Conservation (phyloP, 768 basidiomycete genomes). For the Epithele typhae region DNA sequence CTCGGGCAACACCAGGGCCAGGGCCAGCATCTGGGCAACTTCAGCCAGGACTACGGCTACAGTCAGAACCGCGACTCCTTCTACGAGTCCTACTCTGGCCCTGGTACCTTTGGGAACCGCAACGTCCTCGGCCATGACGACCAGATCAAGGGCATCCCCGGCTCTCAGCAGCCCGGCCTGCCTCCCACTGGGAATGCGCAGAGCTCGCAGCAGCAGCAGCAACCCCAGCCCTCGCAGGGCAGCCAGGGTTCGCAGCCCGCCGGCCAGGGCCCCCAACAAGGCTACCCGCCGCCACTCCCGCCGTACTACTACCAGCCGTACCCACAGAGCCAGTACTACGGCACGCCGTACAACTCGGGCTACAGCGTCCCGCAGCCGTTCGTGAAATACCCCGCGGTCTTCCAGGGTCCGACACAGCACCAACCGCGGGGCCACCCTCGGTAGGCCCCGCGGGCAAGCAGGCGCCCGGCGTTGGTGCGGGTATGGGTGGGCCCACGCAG, state of each 20-base stretch:
- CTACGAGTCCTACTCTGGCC: constrained; percentile 72
- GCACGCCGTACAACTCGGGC: constrained; percentile 59
- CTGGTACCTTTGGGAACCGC: constrained; percentile 58
- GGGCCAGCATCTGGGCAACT: constrained; percentile 45
- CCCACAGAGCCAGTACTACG: constrained; percentile 75
- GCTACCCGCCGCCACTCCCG: constrained; percentile 56
- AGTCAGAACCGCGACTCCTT: constrained; percentile 68
- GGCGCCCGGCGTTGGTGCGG: no score
- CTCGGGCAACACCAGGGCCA: constrained; percentile 60
- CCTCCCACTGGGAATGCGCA: constrained; percentile 49
- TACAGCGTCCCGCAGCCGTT: constrained; percentile 61
- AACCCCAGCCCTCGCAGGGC: constrained; percentile 42
- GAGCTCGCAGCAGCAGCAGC: constrained; percentile 56
- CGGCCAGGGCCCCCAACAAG: constrained; percentile 61
- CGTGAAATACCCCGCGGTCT: constrained; percentile 71
- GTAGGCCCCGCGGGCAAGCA: constrained; percentile 39
- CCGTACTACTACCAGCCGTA: constrained; percentile 58
- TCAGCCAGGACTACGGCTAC: constrained; percentile 67
- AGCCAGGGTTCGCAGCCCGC: constrained; percentile 53
- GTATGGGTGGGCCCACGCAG: no score
- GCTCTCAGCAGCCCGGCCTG: constrained; percentile 42
- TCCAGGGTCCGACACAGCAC: constrained; percentile 68
- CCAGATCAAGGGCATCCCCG: constrained; percentile 57
- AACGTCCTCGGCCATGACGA: constrained; percentile 71
- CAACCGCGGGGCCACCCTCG: constrained; percentile 61